Evolutionary conservation across 1,284 basidiomycete species (phyloP), one percentile per base, ranked within the genome.

Genomic region (Ganoderma resinaceum): DNA sequence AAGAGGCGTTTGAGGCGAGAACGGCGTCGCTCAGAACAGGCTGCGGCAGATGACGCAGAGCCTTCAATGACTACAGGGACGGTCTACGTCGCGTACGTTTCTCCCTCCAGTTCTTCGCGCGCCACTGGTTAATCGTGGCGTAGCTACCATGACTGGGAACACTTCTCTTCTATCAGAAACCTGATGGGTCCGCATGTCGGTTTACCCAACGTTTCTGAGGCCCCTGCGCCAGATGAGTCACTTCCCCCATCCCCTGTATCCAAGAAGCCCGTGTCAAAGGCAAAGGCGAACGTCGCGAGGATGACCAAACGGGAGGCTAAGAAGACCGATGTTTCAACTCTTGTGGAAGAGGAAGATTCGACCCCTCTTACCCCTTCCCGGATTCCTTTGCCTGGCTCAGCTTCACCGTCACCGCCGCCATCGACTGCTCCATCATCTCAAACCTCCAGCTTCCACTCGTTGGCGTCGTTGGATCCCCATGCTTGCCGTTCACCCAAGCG

Each of bases 61-160:
- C 71, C 70, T 58, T 67, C 69, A 68, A 73, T 74, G 38, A 69
- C 78, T 59, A 71, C 69, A 4, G 79, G 79, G 49, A 86, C 90
- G 11, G 84, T 94, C 29, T 95, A 94, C 80, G 92, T 95, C 69
- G 93, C 93, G 91, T 95, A 80, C 78, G 92, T 91, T 14, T 31
- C 60, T 53, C 35, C 57, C 7, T 63, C 23, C 37, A 26, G 40
- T 43, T 55, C 37, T 62, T 52, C 9, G 61, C 40, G 3, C 8
- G 35, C 29, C 53, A 33, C 53, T 35, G 31, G 53, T 58, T 66
- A 61, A 72, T 66, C 37, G 31, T 26, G 55, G 55, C 61, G 20
- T 75, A 94, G 93, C 40, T 96, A 96, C 77, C 93, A 96, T 76
- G 94, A 95, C 75, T 96, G 94, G 94, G 94, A 97, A 77, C 95